Base-by-base conservation (phyloP, 2,329 filamentous ascomycete species). In the Aureobasidium musti region DNA sequence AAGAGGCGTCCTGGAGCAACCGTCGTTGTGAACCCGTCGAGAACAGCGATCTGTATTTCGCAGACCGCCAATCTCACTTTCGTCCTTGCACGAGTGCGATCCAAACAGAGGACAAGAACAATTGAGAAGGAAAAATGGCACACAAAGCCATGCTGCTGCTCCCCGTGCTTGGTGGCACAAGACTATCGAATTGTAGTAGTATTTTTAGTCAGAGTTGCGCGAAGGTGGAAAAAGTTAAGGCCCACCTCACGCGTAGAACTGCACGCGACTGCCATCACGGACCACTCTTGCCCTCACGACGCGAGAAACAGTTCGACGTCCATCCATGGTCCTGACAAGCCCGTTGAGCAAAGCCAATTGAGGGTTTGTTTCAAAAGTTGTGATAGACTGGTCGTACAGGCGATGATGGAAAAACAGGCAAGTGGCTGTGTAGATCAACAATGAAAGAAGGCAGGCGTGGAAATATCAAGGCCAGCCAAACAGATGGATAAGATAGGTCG, bases 211-310 rank as follows among this genome's bases (percentile, higher is more conserved):
- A 45, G 17, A 17, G 41, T 37, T 17, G 45, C 59, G 35, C 59
- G 45, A 23, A n/a, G 30, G 37, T 17, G 14, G 28, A 54, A 47
- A 43, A 61, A 35, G 2, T 21, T 30, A 61, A 49, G 57, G 57
- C 57, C 41, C 41, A 47, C 35, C 17, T 26, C 37, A 45, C 59
- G 45, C 59, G 59, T 63, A 63, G 45, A 50, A 39, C 53, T 56
- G 59, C 59, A 63, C 59, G 59, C 59, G 59, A 63, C 45, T 37
- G n/a, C n/a, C n/a, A 33, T 17, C 59, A 63, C 59, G 59, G 45
- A 23, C 54, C 54, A 28, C 35, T 59, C 43, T 61, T 37, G n/a
- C 39, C 54, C 21, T 59, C 10, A 26, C 39, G 54, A 59, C 54
- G 54, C 54, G 54, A 59, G 54, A 45, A 59, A 59, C 54, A 59